Evolutionary conservation across 257 asterid genomes (phyloP).

Genomic region (Echium plantagineum): DNA sequence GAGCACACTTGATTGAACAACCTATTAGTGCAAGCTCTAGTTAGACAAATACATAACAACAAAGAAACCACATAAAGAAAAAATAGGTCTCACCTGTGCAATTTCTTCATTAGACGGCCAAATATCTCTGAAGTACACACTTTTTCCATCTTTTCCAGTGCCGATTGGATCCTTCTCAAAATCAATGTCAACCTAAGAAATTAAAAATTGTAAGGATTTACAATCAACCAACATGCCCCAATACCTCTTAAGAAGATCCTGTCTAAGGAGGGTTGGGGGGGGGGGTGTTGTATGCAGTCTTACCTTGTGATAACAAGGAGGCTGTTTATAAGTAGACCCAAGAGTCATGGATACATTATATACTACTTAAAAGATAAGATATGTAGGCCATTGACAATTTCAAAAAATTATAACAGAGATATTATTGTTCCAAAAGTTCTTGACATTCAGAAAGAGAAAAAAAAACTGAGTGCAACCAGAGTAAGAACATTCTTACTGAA

Average conservation of each 20-base stretch:
- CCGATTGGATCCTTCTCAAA: slow-evolving; percentile 91
- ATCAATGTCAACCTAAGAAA: slow-evolving; percentile 72
- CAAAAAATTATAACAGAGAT: background rate
- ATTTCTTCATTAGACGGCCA: slow-evolving; percentile 90
- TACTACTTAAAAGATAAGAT: too few species aligned
- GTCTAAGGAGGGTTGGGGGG: too few species aligned
- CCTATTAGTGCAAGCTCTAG: slow-evolving; percentile 28
- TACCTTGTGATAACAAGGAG: too few species aligned
- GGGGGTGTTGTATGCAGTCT: too few species aligned
- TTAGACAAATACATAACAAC: background rate
- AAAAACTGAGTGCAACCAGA: too few species aligned
- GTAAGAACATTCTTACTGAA: background rate
- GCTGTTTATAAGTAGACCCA: too few species aligned
- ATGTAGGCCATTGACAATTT: too few species aligned
- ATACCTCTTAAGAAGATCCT: too few species aligned
- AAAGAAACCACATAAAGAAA: background rate
- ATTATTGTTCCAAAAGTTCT: background rate
- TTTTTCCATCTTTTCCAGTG: slow-evolving; percentile 67
- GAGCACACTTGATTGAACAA: slow-evolving; percentile 83
- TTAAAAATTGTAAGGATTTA: background rate
- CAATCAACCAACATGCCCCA: too few species aligned
- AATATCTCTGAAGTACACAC: slow-evolving; percentile 65
- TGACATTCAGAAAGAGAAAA: background rate
- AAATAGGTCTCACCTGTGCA: slow-evolving; percentile 41
- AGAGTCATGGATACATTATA: too few species aligned